Conservation (phyloP, 805 yeast genomes). For the Teunomyces kruisii region DNA sequence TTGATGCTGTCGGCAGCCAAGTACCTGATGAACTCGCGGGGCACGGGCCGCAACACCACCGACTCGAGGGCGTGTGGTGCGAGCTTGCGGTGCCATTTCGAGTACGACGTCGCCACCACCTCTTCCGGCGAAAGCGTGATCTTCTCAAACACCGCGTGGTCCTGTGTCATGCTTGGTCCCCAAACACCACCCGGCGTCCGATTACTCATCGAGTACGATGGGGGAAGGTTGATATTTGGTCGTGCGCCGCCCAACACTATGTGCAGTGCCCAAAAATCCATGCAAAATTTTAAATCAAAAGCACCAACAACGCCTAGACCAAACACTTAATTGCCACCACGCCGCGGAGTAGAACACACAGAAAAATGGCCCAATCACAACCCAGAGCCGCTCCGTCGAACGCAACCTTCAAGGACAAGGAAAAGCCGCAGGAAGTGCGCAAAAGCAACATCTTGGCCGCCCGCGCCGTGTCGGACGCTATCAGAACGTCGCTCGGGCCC, state of each 20-base stretch:
- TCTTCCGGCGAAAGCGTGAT: conserved; percentile 25
- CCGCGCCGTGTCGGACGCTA: conserved; percentile 92
- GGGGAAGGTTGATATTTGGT: no score
- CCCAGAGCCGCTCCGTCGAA: conserved; percentile 52
- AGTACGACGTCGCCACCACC: conserved; percentile 32
- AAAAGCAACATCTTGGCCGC: conserved; percentile 88
- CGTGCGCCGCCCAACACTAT: neutral
- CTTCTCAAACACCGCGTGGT: conserved; percentile 28
- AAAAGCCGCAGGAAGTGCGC: conserved; percentile 93
- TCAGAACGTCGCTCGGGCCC: conserved; percentile 94
- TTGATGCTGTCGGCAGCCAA: conserved; percentile 62
- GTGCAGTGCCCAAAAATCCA: neutral
- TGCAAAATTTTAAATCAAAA: neutral
- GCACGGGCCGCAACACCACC: conserved; percentile 31
- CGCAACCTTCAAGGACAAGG: conserved; percentile 89
- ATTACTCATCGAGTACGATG: neutral
- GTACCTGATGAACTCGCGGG: conserved; percentile 33
- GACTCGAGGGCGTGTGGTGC: conserved; percentile 19
- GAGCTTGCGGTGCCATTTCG: conserved; percentile 33
- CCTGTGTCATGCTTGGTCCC: conserved; percentile 7
- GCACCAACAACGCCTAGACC: neutral
- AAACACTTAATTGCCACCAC: neutral
- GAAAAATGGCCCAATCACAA: conserved; percentile 5
- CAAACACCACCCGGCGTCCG: no score
- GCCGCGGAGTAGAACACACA: neutral